phyloP scores from a whole-genome alignment of 371 early-diverging fungal genomes.

The Mortierella polycephala region DNA sequence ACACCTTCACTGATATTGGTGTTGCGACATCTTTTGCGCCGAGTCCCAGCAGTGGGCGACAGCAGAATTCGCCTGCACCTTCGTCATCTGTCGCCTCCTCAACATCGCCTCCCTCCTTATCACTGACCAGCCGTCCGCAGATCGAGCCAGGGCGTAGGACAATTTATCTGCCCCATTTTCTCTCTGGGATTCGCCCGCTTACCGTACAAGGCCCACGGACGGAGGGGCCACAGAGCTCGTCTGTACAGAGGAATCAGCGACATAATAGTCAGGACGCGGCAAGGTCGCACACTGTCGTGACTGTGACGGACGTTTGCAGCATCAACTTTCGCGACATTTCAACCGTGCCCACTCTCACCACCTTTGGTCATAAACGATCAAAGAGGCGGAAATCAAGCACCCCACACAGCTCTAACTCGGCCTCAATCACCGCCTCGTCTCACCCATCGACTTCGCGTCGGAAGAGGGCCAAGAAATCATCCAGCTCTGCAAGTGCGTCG shows the following conservation, averaged over 20 bases:
- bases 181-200: slow-evolving; percentile 3
- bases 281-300: slow-evolving; percentile 30
- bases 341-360: slow-evolving; percentile 36
- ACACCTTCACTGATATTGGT: too few relatives aligned
- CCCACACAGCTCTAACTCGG: slow-evolving; percentile 10
- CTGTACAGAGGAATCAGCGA: neutral
- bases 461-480: slow-evolving; percentile 43
- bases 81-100: neutral
- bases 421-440: slow-evolving; percentile 4
- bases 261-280: slow-evolving; percentile 3
- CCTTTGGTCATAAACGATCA: slow-evolving; percentile 31
- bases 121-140: neutral
- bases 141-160: neutral
- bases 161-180: slow-evolving; percentile 11
- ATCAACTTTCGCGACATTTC: slow-evolving; percentile 51
- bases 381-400: slow-evolving; percentile 36
- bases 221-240: neutral
- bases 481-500: slow-evolving; percentile 7
- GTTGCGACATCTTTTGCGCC: too few relatives aligned
- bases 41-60: too few relatives aligned
- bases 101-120: neutral
- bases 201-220: slow-evolving; percentile 1
- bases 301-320: slow-evolving; percentile 46
- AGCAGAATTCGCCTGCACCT: too few relatives aligned
- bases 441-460: slow-evolving; percentile 30